These are phyloP conservation scores for Neonectria sp. DNA, from an alignment of 2,329 filamentous ascomycete genomes.

Conservation along the genomic window DNA sequence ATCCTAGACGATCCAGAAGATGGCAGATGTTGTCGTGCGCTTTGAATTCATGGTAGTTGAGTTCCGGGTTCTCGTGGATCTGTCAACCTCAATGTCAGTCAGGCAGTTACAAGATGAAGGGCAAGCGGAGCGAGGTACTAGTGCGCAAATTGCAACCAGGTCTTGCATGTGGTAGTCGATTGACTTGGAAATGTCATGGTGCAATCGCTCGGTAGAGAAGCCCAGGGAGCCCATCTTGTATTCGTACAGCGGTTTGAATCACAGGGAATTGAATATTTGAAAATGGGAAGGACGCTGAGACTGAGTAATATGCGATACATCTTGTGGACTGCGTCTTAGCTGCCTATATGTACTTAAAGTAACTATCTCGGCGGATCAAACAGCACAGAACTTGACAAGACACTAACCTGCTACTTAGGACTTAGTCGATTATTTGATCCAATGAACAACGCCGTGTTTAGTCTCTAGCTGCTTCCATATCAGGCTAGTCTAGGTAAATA, in stretches of 20 bases:
- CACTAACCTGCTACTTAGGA: too few relatives aligned
- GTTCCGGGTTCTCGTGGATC: conserved; percentile 61
- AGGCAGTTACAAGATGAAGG: background rate
- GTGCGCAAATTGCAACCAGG: conserved; percentile 35
- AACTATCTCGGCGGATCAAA: too few relatives aligned
- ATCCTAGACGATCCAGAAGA: conserved; percentile 52
- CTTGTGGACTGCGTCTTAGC: background rate
- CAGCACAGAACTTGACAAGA: too few relatives aligned
- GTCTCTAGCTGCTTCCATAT: background rate
- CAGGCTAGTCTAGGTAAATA: background rate
- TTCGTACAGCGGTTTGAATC: too few relatives aligned
- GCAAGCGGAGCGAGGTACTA: conserved; percentile 5
- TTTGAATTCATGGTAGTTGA: conserved; percentile 58
- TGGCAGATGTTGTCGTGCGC: conserved; percentile 59
- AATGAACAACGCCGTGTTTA: background rate
- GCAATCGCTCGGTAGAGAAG: conserved; percentile 8
- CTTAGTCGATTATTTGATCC: conserved; percentile 16
- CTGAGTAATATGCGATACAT: too few relatives aligned
- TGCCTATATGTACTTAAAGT: too few relatives aligned
- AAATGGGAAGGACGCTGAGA: background rate
- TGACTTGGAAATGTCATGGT: conserved; percentile 32
- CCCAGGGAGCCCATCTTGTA: too few relatives aligned
- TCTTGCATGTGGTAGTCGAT: conserved; percentile 30
- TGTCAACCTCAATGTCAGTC: background rate
- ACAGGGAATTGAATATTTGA: too few relatives aligned